These are phyloP conservation scores for Tetrahymena elliotti DNA, from an alignment of 73 alveolate genomes.

Conservation along the genomic window DNA sequence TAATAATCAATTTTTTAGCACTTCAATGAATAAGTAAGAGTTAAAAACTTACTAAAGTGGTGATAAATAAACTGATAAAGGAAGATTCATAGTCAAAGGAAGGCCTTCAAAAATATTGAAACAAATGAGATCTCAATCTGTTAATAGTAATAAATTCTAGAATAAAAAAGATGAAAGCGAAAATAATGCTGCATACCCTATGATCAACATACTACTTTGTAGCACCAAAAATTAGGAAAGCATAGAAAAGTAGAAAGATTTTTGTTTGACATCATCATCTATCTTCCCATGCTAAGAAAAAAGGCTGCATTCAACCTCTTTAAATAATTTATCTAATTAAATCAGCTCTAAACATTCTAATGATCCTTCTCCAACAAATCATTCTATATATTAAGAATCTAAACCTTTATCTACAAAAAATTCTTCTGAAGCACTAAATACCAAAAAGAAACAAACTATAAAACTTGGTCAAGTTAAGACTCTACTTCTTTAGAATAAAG, in stretches of 20 bases:
- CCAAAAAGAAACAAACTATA: not conserved
- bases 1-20: not conserved
- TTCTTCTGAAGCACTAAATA: not conserved
- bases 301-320: not conserved
- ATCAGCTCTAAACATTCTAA: not conserved
- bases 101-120: not conserved
- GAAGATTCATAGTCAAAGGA: not conserved
- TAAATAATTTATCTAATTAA: not conserved
- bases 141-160: not conserved
- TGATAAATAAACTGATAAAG: not conserved
- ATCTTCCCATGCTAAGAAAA: not conserved
- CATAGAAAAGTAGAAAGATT: not conserved
- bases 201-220: not conserved
- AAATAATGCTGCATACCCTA: not conserved
- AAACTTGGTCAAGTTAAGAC: not conserved
- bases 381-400: not conserved
- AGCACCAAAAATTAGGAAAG: not conserved
- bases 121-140: not conserved
- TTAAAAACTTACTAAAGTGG: not conserved
- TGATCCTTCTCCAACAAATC: not conserved
- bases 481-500: not conserved
- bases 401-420: not conserved
- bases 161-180: not conserved
- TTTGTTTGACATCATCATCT: not conserved
- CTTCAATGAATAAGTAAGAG: not conserved